Evolutionary conservation across 176 grass and related monocot genomes (phyloP), one percentile per base, ranked within the genome.

Genomic region (Triticum dicoccoides): DNA sequence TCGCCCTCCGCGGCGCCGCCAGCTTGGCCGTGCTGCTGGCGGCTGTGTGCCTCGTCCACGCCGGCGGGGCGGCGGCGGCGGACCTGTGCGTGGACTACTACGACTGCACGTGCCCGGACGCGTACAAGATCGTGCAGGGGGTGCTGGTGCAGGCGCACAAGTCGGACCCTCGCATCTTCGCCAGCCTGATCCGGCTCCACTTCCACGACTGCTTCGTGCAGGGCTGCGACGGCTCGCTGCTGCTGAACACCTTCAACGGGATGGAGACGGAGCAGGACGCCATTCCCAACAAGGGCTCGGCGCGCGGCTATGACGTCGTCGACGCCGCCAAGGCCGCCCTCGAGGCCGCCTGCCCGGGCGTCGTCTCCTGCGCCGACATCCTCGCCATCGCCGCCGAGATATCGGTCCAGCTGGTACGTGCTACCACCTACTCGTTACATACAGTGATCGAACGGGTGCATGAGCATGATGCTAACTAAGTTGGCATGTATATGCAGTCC

Each of bases 181-280:
- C 95, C 9, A 93, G 89, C 86, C 89, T 98, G 44, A 87, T 37
- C 87, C 95, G 93, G 11, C 91, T 98, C 78, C 90, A 90, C 42
- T 98, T 98, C 83, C 95, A 98, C 39, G 95, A 98, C 87, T 98
- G 95, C 87, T 97, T 97, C 83, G 95, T 93, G 13, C 67, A 93
- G 93, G 96, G 96, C 42, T 98, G 96, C 67, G 96, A 98, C 17
- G 96, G 56, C 3, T 98, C 96, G 25, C 23, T 98, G 11, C 83
- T 98, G 78, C 84, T 98, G 58, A 86, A 95, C 84, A 61, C 69
- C 79, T 82, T 85, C 49, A 45, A 76, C 1, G 80, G 85, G 6
- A 83, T 93, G 24, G 3, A 42, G 42, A 92, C 91, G 0, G 96
- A 98, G 88, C 93, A 98, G 84, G 33, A 44, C 4, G 84, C 93